Conservation (phyloP, 2,329 filamentous ascomycete genomes). For the Diaporthe ilicicola region DNA sequence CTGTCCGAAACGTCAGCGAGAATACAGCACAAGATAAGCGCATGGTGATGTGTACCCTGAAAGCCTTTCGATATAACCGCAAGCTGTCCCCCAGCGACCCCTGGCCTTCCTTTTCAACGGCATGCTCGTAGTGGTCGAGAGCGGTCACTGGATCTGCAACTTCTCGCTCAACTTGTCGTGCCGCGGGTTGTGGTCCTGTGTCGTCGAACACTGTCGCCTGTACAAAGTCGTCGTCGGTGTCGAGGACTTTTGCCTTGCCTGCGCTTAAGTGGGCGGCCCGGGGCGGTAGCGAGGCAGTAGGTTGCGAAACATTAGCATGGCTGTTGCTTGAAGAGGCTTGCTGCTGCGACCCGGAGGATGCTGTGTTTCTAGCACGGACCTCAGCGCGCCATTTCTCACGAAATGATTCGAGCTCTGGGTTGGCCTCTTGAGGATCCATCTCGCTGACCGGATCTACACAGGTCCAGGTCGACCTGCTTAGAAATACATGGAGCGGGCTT, state of each 20-base stretch:
- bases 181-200: constrained; percentile 34
- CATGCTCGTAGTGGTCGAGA: constrained; percentile 90
- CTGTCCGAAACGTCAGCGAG: constrained; percentile 49
- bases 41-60: constrained; percentile 66
- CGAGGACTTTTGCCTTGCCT: constrained; percentile 38
- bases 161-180: constrained; percentile 39
- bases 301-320: constrained; percentile 30
- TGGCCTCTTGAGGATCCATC: constrained; percentile 50
- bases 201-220: constrained; percentile 48
- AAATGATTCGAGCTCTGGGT: constrained; percentile 85
- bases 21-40: background rate
- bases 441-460: background rate
- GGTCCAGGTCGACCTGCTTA: constrained; percentile 19
- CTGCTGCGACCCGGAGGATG: constrained; percentile 14
- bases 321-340: background rate
- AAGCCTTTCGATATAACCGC: constrained; percentile 87
- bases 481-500: constrained; percentile 22
- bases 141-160: constrained; percentile 72
- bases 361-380: constrained; percentile 58
- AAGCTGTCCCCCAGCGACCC: constrained; percentile 91
- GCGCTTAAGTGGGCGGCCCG: constrained; percentile 33
- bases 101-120: constrained; percentile 85
- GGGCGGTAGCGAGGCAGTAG: constrained; percentile 34
- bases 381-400: constrained; percentile 88
- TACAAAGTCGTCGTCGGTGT: constrained; percentile 48